Percentiles rank a stretch among this genome's conserved stretches.
Evolutionary conservation across 1,284 basidiomycete species (phyloP).

Genomic region (Inonotus hispidus): DNA sequence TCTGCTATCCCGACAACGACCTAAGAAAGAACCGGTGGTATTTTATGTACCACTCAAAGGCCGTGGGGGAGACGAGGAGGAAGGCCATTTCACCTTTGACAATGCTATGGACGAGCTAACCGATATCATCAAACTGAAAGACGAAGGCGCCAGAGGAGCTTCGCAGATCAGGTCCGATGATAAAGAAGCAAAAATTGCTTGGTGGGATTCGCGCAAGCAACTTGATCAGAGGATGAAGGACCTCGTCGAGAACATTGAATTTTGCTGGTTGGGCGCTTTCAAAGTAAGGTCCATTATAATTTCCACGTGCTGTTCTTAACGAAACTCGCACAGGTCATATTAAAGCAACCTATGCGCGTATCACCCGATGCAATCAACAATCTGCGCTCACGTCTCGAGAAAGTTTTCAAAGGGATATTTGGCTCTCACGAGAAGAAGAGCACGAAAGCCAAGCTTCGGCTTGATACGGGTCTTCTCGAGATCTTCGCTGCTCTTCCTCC

Average conservation of each 20-base stretch:
- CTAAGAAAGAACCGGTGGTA: constrained; percentile 60
- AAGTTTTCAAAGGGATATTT: constrained; percentile 65
- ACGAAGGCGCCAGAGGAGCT: constrained; percentile 73
- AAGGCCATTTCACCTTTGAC: constrained; percentile 68
- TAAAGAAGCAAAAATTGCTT: constrained; percentile 58
- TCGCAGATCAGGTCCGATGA: constrained; percentile 62
- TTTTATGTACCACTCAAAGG: constrained; percentile 89
- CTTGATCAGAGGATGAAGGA: constrained; percentile 76
- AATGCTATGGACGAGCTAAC: constrained; percentile 70
- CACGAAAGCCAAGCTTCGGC: constrained; percentile 42
- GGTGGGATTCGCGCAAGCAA: constrained; percentile 81
- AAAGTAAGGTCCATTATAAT: constrained; percentile 53
- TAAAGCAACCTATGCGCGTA: constrained; percentile 49
- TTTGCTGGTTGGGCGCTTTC: constrained; percentile 96
- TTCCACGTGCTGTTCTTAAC: not conserved
- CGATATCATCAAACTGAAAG: constrained; percentile 74
- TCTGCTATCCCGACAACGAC: constrained; percentile 77
- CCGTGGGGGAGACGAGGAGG: constrained; percentile 75
- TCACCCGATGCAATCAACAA: constrained; percentile 43
- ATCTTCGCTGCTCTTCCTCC: constrained; percentile 83
- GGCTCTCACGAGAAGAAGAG: constrained; percentile 53
- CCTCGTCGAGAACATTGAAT: constrained; percentile 83
- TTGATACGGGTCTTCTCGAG: constrained; percentile 74
- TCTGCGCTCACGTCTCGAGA: constrained; percentile 65
- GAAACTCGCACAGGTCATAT: constrained; percentile 52